Conservation (phyloP, 495 filamentous ascomycete species). For the Neurospora sp. region DNA sequence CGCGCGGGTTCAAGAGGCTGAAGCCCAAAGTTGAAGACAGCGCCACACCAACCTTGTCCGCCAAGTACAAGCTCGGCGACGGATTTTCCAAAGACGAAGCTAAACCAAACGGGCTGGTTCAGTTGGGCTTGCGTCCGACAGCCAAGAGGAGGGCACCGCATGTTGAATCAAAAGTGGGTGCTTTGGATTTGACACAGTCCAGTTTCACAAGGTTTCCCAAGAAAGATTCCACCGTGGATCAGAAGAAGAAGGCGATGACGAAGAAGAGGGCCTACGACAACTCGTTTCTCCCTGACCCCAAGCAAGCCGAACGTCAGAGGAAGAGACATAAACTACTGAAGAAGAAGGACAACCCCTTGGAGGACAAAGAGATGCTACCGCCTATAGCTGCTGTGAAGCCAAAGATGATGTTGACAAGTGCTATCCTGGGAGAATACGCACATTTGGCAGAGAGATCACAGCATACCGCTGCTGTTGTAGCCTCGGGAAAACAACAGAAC, state of each 20-base stretch:
- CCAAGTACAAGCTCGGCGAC: constrained; percentile 7
- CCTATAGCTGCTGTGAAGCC: background rate
- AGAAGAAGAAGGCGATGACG: background rate
- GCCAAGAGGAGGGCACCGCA: constrained; percentile 1
- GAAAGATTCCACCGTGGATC: background rate
- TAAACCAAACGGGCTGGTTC: constrained; percentile 8
- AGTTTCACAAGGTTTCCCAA: background rate
- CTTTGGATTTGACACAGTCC: constrained; percentile 13
- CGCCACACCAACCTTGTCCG: background rate
- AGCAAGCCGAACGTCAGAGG: background rate
- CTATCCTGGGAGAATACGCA: background rate
- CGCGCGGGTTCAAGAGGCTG: constrained; percentile 12
- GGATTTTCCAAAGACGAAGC: constrained; percentile 17
- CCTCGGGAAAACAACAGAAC: background rate
- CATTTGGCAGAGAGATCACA: background rate
- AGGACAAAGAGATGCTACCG: background rate
- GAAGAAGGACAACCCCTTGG: background rate
- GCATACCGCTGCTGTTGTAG: background rate
- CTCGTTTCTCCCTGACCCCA: background rate
- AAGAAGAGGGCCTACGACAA: constrained; percentile 6
- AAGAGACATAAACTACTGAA: background rate
- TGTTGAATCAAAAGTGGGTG: background rate
- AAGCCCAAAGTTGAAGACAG: background rate
- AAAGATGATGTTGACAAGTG: background rate
- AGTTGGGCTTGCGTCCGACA: background rate